Evolutionary conservation across 768 basidiomycete species (phyloP).

Genomic region (Hericium alpestre): DNA sequence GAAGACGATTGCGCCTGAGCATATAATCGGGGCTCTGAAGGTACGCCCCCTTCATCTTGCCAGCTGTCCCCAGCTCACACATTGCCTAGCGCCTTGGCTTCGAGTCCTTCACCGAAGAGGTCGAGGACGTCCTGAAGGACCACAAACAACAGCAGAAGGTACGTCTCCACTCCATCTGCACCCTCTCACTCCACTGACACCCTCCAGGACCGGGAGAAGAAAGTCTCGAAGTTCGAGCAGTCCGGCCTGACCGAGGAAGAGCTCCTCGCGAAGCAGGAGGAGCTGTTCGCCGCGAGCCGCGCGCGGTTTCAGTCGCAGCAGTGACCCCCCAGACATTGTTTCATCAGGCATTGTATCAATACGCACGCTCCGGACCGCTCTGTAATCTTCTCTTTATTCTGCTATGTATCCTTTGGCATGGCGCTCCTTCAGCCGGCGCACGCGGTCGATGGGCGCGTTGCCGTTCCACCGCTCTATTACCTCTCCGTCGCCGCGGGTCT

Average conservation of each 20-base stretch:
- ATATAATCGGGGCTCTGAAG: constrained; percentile 86
- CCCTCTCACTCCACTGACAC: neutral
- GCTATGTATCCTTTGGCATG: constrained; percentile 22
- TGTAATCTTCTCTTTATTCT: constrained; percentile 19
- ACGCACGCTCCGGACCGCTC: neutral
- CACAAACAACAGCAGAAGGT: constrained; percentile 96
- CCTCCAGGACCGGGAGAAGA: constrained; percentile 77
- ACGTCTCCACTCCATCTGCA: constrained; percentile 12
- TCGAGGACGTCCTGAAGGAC: constrained; percentile 87
- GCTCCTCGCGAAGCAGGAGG: constrained; percentile 76
- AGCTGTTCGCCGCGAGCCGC: constrained; percentile 85
- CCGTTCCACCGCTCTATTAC: constrained; percentile 51
- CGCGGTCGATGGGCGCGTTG: constrained; percentile 49
- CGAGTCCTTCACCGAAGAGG: constrained; percentile 80
- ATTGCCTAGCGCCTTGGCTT: constrained; percentile 73
- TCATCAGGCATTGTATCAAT: constrained; percentile 1
- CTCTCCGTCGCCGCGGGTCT: neutral
- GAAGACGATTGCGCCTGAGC: constrained; percentile 98
- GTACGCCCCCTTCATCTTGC: constrained; percentile 25
- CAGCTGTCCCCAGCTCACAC: neutral
- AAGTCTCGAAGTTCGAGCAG: constrained; percentile 79
- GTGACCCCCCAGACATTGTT: constrained; percentile 6
- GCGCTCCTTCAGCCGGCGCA: constrained; percentile 40
- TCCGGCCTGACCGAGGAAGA: constrained; percentile 90
- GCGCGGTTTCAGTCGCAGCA: constrained; percentile 60